phyloP scores from a whole-genome alignment of 768 basidiomycete genomes.

The Russula abietina region DNA sequence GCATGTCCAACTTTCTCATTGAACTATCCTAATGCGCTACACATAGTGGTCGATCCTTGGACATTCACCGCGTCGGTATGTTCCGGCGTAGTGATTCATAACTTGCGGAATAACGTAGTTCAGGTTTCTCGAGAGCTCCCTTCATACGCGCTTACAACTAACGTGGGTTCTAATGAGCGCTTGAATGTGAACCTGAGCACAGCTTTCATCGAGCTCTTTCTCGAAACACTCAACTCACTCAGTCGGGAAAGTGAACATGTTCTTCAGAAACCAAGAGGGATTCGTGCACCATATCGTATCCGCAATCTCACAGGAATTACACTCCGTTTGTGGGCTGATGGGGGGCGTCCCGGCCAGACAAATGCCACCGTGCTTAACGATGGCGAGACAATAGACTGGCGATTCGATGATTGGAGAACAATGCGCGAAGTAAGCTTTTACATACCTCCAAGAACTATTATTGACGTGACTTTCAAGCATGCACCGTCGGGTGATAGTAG shows the following conservation, averaged over 20 bases:
- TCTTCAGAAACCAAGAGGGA: conserved; percentile 73
- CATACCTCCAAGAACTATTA: neutral
- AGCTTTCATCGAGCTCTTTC: conserved; percentile 79
- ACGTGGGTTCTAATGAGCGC: conserved; percentile 68
- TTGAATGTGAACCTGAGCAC: conserved; percentile 89
- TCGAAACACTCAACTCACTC: conserved; percentile 67
- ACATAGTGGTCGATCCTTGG: conserved; percentile 91
- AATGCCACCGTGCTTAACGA: conserved; percentile 58
- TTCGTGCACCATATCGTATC: conserved; percentile 90
- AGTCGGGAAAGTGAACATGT: conserved; percentile 67
- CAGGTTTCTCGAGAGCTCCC: conserved; percentile 51
- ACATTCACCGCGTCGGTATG: conserved; percentile 67
- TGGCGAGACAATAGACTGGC: conserved; percentile 82
- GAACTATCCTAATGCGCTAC: neutral
- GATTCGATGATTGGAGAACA: conserved; percentile 94
- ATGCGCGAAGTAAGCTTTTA: conserved; percentile 70
- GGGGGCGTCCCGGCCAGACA: conserved; percentile 45
- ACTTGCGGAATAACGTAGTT: neutral
- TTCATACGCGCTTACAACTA: conserved; percentile 49
- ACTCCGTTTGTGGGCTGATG: conserved; percentile 80
- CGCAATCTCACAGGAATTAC: conserved; percentile 86
- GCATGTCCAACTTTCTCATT: conserved; percentile 27
- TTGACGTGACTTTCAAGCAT: conserved; percentile 33
- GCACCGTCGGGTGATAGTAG: conserved; percentile 65
- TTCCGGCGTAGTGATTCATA: conserved; percentile 7